phyloP scores from a whole-genome alignment of 768 basidiomycete species.

The Mrakia hoshinonis region DNA sequence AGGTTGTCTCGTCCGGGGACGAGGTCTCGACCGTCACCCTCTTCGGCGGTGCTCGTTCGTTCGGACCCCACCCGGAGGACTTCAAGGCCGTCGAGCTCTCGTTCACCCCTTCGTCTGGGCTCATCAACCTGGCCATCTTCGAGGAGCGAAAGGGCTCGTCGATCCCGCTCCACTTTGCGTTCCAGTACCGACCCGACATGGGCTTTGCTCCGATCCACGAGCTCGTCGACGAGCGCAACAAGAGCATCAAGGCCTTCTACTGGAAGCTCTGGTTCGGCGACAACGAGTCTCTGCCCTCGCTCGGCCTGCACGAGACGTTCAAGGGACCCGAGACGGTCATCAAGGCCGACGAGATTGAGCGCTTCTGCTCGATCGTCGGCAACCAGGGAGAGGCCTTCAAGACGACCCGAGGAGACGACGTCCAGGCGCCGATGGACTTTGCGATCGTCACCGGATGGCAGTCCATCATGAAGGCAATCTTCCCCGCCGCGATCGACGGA shows the following conservation, averaged over 20 bases:
- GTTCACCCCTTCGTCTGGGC: constrained; percentile 49
- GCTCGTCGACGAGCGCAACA: constrained; percentile 69
- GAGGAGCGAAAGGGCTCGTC: constrained; percentile 72
- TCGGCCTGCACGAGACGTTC: constrained; percentile 73
- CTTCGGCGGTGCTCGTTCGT: constrained; percentile 71
- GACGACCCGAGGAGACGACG: constrained; percentile 55
- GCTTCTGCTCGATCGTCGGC: constrained; percentile 85
- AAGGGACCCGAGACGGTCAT: constrained; percentile 70
- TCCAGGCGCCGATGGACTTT: constrained; percentile 95
- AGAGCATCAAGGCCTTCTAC: constrained; percentile 87
- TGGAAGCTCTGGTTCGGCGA: constrained; percentile 98
- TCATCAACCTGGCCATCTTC: constrained; percentile 64
- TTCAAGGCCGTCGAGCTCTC: constrained; percentile 78
- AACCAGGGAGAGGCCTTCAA: constrained; percentile 90
- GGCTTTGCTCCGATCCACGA: constrained; percentile 92
- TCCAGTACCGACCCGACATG: constrained; percentile 76
- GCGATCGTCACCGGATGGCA: constrained; percentile 98
- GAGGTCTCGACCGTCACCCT: constrained; percentile 54
- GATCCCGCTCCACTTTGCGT: constrained; percentile 72
- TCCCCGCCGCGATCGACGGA: constrained; percentile 82
- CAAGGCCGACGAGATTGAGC: constrained; percentile 64
- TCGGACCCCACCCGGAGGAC: constrained; percentile 57
- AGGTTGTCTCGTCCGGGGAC: constrained; percentile 48
- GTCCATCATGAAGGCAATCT: constrained; percentile 99
- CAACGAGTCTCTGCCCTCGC: constrained; percentile 61